Base-by-base conservation (phyloP, 768 basidiomycete genomes). In the Podaxis carcinomalis region DNA sequence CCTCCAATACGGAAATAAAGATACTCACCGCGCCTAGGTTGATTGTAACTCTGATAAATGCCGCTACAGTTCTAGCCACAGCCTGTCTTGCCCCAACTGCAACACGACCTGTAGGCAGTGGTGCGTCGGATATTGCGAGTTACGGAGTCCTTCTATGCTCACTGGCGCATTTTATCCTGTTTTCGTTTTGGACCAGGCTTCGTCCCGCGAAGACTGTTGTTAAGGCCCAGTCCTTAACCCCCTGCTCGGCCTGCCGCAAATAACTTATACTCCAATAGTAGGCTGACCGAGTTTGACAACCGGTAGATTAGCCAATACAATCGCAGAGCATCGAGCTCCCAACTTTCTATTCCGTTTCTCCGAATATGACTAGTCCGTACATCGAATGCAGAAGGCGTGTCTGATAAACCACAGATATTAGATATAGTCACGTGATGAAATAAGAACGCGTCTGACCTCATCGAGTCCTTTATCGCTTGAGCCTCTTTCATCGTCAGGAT, bases 61-160 rank as follows among this genome's bases (percentile, higher is more conserved):
- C 63, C 76, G 80, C 53, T 82, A 82, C 62, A 82, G 80, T 57
- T 59, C 68, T 5, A 49, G 57, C 7, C 81, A 82, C 62, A 54
- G 57, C 27, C 55, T 67, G 9, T 65, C 71, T 5, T 79, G 80
- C 63, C 39, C 61, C 9, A 71, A 66, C 14, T 82, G 80, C 53
- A 3, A 73, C 21, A 57, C 70, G 51, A 79, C 74, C 5, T 82
- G 80, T 63, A 62, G 28, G 25, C 78, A 80, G 67, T 72, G 70
- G 80, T 81, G 51, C 27, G 75, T 63, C 3, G 19, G 25, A 27
- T 6, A 7, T 35, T 19, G 4, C 50, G 11, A 16, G 9, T 28
- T 14, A 7, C 4, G 21, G 13, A 51, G 13, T 27, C n/a, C n/a
- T 21, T 19, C 19, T 32, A 53, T 52, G 56, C 58, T 32, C 23